These are phyloP conservation scores for Venturia asperata DNA, from an alignment of 2,329 filamentous ascomycete genomes.

Conservation along the genomic window DNA sequence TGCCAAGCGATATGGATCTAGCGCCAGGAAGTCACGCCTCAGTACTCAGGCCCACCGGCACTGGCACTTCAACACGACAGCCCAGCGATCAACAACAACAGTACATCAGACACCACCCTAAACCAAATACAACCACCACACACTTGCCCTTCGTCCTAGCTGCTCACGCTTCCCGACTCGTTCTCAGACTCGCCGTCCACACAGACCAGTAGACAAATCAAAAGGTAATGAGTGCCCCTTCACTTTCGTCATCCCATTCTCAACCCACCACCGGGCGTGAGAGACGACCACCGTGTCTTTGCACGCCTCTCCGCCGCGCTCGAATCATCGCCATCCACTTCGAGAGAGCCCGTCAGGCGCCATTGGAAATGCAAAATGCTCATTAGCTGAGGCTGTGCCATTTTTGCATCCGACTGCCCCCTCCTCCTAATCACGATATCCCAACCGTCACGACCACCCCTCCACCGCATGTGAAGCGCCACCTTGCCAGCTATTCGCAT, in stretches of 20 bases:
- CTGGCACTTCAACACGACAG: not conserved
- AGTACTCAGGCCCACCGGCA: not conserved
- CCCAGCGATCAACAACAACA: conserved; percentile 7
- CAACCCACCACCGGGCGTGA: conserved; percentile 1
- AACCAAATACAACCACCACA: not conserved
- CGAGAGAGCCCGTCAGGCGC: not conserved
- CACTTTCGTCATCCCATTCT: conserved; percentile 13
- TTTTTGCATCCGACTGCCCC: conserved; percentile 1
- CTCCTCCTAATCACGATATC: conserved; percentile 10
- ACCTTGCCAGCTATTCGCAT: not conserved
- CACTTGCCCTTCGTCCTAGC: not conserved
- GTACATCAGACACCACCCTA: not conserved
- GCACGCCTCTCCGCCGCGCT: not conserved
- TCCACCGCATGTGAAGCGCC: conserved; percentile 4
- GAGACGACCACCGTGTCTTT: not conserved
- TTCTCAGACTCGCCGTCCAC: not conserved
- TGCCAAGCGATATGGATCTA: not conserved
- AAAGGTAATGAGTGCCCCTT: conserved; percentile 9
- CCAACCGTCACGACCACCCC: conserved; percentile 7
- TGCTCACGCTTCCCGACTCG: not conserved
- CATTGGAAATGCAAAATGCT: not conserved
- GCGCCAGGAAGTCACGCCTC: not conserved
- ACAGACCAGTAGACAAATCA: not conserved
- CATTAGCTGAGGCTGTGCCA: not conserved
- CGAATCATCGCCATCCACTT: conserved; percentile 5